Base-by-base conservation (phyloP, 2,329 filamentous ascomycete genomes). In the Venturia asperata region DNA sequence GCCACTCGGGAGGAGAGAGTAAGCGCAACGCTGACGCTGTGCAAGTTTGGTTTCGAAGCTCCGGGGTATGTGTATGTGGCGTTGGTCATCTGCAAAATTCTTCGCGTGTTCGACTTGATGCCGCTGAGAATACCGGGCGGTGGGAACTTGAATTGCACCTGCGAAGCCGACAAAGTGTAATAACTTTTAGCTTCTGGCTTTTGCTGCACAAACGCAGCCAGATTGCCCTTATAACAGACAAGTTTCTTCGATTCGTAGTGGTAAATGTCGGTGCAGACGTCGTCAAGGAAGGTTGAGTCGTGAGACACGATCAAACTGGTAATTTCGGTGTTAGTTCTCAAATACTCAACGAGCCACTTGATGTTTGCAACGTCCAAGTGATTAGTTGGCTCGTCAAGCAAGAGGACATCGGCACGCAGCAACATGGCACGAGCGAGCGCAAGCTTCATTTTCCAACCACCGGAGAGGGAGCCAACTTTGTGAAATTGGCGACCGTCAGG, bases 361-460 rank as follows among this genome's bases (percentile, higher is more conserved):
- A 99, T 92, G 77, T 97, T 97, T 73, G 87, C 87, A 71, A 97
- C 92, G 76, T 99, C 94, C 75, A 99, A 82, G 79, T 99, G 94
- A 82, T 99, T 99, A 72, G 94, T 99, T 77, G 94, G 94, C 85
- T 99, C 94, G 83, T 99, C 94, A 66, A 99, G 86, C 63, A 99
- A 83, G 66, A 99, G 84, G 62, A 99, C 92, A 75, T 99, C 94
- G n/a, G 94, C 93, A 74, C 88, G 90, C 83, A 94, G 90, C 72
- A 99, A 84, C 92, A 99, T 97, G 69, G 94, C 94, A 72, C 94
- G 87, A 63, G 94, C 94, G 76, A 99, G 80, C 69, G 94, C 94
- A 67, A 99, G 81, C 86, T 99, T 99, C 94, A 99, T 99, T 85
- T 97, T 97, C 94, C 94, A 99, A 75, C 94, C 94, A 79, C 94